phyloP scores from a whole-genome alignment of 805 yeast genomes.

The Tetrapisispora arboricola region DNA sequence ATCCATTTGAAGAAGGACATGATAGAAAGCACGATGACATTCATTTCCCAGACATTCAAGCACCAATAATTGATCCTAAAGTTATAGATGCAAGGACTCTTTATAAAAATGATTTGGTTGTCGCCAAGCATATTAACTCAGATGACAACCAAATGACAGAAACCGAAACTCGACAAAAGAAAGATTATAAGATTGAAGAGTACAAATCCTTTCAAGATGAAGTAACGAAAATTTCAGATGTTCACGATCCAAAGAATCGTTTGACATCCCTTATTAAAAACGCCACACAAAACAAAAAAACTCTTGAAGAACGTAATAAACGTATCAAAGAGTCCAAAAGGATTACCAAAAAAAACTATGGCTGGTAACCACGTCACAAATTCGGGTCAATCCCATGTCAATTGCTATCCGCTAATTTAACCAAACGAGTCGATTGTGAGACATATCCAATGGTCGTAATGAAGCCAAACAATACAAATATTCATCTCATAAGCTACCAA shows the following conservation, averaged over 20 bases:
- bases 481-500: too few relatives aligned
- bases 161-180: too few relatives aligned
- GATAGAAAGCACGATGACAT: neutral
- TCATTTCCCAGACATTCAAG: neutral
- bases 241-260: slow-evolving; percentile 13
- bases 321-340: slow-evolving; percentile 6
- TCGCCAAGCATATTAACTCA: too few relatives aligned
- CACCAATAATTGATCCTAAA: slow-evolving; percentile 2
- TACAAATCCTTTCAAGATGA: neutral
- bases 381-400: too few relatives aligned
- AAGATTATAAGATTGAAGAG: neutral
- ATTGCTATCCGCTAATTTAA: too few relatives aligned
- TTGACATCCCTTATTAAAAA: slow-evolving; percentile 11
- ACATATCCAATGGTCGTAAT: too few relatives aligned
- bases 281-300: slow-evolving; percentile 7
- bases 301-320: slow-evolving; percentile 6
- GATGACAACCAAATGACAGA: too few relatives aligned
- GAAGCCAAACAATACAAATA: too few relatives aligned
- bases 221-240: slow-evolving; percentile 5
- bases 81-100: neutral
- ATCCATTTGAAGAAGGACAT: slow-evolving; percentile 2
- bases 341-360: slow-evolving; percentile 11
- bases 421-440: too few relatives aligned
- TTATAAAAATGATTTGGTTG: too few relatives aligned
- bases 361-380: too few relatives aligned